A percentile compares a stretch with the other conserved stretches of the same genome.
phyloP scores from a whole-genome alignment of 2,329 filamentous ascomycete species.

The Venturia carpophila region DNA sequence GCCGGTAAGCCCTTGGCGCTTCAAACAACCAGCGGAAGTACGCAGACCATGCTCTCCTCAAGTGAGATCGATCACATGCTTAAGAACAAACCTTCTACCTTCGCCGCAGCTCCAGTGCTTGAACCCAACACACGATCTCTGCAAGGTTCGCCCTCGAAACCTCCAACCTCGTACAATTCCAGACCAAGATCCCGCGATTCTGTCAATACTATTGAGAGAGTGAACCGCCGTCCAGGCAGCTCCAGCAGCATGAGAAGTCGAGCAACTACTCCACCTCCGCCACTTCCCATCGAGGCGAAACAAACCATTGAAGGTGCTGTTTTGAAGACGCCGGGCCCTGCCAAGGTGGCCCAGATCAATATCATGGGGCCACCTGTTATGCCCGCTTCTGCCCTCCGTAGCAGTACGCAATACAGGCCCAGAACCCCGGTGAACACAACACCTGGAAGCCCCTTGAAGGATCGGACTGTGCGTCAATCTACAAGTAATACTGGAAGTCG shows the following conservation, averaged over 20 bases:
- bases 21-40: slow-evolving; percentile 58
- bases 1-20: slow-evolving; percentile 5
- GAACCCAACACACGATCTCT: neutral
- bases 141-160: neutral
- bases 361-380: slow-evolving; percentile 78
- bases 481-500: slow-evolving; percentile 26
- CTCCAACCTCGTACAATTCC: neutral
- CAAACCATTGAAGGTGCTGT: slow-evolving; percentile 74
- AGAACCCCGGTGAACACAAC: slow-evolving; percentile 30
- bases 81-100: slow-evolving; percentile 36
- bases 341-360: slow-evolving; percentile 31
- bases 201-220: slow-evolving; percentile 5
- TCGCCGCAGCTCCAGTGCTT: neutral
- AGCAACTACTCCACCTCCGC: slow-evolving; percentile 49
- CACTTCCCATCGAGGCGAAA: slow-evolving; percentile 73
- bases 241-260: slow-evolving; percentile 56
- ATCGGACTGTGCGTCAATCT: slow-evolving; percentile 11
- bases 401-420: slow-evolving; percentile 27
- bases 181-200: slow-evolving; percentile 22
- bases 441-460: slow-evolving; percentile 21
- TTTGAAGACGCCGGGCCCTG: slow-evolving; percentile 22
- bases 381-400: slow-evolving; percentile 66
- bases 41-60: slow-evolving; percentile 78
- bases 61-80: slow-evolving; percentile 72
- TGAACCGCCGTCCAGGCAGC: slow-evolving; percentile 57